These are phyloP conservation scores for Acer negundo DNA, from an alignment of 345 rosid species.

Conservation along the genomic window DNA sequence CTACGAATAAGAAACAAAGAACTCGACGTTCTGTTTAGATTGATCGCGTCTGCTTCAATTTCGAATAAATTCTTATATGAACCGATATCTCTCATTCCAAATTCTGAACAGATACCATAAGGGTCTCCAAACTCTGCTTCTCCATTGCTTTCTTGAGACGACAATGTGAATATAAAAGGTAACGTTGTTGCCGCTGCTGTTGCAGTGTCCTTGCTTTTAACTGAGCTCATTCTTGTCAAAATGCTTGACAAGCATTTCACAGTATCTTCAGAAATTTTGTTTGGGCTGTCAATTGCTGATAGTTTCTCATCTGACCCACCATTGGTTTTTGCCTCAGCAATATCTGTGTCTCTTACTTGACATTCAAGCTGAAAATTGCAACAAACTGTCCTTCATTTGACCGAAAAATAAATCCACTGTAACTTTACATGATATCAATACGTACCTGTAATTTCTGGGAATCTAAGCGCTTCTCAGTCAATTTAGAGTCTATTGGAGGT, in stretches of 20 bases:
- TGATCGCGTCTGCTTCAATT: constrained; percentile 54
- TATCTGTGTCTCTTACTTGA: constrained; percentile 34
- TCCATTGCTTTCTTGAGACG: constrained; percentile 33
- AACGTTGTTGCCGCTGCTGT: constrained; percentile 33
- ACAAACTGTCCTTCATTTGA: constrained; percentile 14
- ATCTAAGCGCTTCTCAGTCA: constrained; percentile 43
- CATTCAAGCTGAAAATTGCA: constrained; percentile 41
- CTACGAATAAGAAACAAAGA: constrained; percentile 61
- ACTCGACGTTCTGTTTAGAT: constrained; percentile 49
- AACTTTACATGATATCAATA: neutral
- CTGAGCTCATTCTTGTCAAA: constrained; percentile 58
- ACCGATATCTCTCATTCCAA: constrained; percentile 61
- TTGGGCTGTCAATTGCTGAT: constrained; percentile 41
- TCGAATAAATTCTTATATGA: constrained; percentile 54
- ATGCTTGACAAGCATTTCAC: constrained; percentile 66
- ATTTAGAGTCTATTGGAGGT: constrained; percentile 32
- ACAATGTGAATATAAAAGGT: constrained; percentile 29
- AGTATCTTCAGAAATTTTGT: constrained; percentile 68
- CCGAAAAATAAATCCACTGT: constrained; percentile 1
- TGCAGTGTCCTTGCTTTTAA: constrained; percentile 34
- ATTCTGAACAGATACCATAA: constrained; percentile 51
- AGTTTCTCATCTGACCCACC: constrained; percentile 28
- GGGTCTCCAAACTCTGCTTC: constrained; percentile 48
- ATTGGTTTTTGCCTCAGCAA: constrained; percentile 39
- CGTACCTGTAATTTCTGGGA: constrained; percentile 48